These are phyloP conservation scores for Mucor plumbeus DNA, from an alignment of 371 early-diverging fungal genomes.

Conservation along the genomic window DNA sequence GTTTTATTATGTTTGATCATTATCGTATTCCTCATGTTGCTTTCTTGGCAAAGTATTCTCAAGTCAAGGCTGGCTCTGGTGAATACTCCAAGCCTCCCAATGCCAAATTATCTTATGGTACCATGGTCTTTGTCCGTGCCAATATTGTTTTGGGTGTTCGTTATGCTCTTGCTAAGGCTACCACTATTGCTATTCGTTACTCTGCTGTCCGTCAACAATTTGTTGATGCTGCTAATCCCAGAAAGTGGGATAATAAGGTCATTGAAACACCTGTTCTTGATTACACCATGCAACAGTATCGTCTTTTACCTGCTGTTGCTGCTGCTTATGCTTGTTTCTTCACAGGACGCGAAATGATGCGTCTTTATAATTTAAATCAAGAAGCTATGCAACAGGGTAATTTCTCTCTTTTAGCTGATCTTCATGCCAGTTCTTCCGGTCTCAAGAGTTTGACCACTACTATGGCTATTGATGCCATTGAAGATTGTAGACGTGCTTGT, in stretches of 20 bases:
- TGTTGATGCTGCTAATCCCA: constrained; percentile 51
- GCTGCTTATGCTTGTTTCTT: constrained; percentile 75
- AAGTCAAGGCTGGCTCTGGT: constrained; percentile 70
- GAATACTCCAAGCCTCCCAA: constrained; percentile 70
- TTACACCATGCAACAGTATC: constrained; percentile 78
- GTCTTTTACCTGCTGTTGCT: constrained; percentile 75
- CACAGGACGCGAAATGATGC: constrained; percentile 67
- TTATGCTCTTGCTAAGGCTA: constrained; percentile 61
- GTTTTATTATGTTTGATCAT: constrained; percentile 78
- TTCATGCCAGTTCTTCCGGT: constrained; percentile 85
- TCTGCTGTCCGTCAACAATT: constrained; percentile 56
- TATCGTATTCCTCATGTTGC: constrained; percentile 80
- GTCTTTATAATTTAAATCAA: constrained; percentile 64
- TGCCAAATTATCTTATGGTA: constrained; percentile 77
- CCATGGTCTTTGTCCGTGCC: constrained; percentile 78
- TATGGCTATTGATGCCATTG: constrained; percentile 74
- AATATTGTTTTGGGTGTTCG: constrained; percentile 62
- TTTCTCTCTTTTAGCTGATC: constrained; percentile 69
- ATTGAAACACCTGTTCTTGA: constrained; percentile 75
- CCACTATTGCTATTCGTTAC: constrained; percentile 54
- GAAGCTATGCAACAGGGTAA: constrained; percentile 61
- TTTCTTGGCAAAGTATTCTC: constrained; percentile 81
- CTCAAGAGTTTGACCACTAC: constrained; percentile 84
- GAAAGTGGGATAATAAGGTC: constrained; percentile 39
- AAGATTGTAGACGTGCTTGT: constrained; percentile 72